phyloP scores from a whole-genome alignment of 768 basidiomycete species.

The Rhizopogon vinicolor region DNA sequence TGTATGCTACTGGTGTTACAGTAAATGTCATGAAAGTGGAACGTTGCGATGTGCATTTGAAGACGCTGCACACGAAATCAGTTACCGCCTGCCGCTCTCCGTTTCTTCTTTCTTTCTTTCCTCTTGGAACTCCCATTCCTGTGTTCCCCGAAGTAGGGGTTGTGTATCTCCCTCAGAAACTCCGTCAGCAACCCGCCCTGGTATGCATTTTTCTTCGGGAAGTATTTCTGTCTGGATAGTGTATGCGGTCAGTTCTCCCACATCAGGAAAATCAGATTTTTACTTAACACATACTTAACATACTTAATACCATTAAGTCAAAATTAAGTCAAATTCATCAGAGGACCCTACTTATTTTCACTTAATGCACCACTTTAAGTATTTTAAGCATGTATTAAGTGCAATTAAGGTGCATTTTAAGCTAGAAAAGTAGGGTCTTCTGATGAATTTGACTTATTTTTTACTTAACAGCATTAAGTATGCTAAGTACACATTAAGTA shows the following conservation, averaged over 20 bases:
- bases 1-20: neutral
- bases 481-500: too few species aligned
- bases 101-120: constrained; percentile 11
- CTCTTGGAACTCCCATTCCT: constrained; percentile 16
- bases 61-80: neutral
- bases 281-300: too few species aligned
- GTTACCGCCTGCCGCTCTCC: neutral
- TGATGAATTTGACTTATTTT: too few species aligned
- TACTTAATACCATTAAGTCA: too few species aligned
- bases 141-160: constrained; percentile 12
- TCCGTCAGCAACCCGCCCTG: constrained; percentile 25
- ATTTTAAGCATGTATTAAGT: too few species aligned
- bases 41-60: neutral
- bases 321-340: too few species aligned
- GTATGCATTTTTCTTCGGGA: constrained; percentile 23
- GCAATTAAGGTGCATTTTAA: too few species aligned
- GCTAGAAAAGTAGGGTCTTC: too few species aligned
- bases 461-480: too few species aligned
- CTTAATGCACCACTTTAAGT: too few species aligned
- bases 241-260: constrained; percentile 17
- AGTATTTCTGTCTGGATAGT: constrained; percentile 15
- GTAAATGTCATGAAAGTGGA: neutral
- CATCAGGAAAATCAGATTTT: too few species aligned
- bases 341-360: too few species aligned
- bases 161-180: constrained; percentile 14